Evolutionary conservation across 176 grass and related monocot genomes (phyloP), one percentile per base, ranked within the genome.

Genomic region (Thalia dealbata): DNA sequence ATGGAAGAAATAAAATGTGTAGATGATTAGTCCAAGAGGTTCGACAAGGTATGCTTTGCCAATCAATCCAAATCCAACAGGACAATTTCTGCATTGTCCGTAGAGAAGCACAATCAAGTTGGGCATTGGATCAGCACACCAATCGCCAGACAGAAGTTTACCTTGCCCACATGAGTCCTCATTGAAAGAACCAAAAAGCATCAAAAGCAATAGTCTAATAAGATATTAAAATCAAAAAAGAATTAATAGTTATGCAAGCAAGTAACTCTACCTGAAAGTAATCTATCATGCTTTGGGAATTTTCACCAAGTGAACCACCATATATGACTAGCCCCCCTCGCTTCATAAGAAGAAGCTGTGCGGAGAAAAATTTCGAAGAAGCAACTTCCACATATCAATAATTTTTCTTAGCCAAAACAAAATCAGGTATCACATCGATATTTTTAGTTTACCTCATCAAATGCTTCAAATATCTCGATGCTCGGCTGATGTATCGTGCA

Each of bases 401-500:
- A 48, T 48, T 10, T 48, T 48, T 48, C 11, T 38, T 29, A 16
- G 14, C 16, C 32, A 16, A 16, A 63, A 44, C 11, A 75, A 14
- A 61, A 25, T 9, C 19, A 27, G 28, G 3, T 25, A 18, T 26
- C 3, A 70, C 19, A 38, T 52, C 6, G 11, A 65, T 69, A 61
- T 10, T 50, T 27, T 67, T 67, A 11, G 29, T 50, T 23, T n/a
- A 88, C 89, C 86, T 92, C 89, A 88, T 92, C 89, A 81, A 92
- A 92, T 69, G 86, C 86, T 88, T 92, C 89, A 84, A 92, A 92
- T 66, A 92, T 92, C 78, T 92, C 83, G 72, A 91, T 91, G 27
- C 84, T 91, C 1, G 88, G 84, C 71, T 91, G 89, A 59, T 91
- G 89, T 82, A 91, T 91, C 28, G 89, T 91, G 76, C 89, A 91